A percentile compares a stretch with the other conserved stretches of the same genome.
Evolutionary conservation across 129 eudicot species (phyloP).

Genomic region (Pittosporum tobira): DNA sequence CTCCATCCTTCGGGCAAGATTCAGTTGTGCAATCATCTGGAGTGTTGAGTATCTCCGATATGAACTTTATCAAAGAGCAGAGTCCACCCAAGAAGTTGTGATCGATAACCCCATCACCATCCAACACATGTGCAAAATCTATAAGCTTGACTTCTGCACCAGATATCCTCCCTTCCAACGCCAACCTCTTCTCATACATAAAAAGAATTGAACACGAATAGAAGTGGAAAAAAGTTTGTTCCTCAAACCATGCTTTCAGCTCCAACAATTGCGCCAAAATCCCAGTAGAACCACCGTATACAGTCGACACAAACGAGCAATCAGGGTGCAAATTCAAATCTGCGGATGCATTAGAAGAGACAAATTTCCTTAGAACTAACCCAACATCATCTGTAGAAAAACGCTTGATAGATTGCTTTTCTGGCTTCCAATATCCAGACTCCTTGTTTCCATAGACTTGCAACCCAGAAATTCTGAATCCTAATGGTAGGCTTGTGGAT

Average conservation of each 20-base stretch:
- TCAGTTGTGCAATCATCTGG: slow-evolving; percentile 14
- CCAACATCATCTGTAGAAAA: slow-evolving; percentile 46
- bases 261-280: slow-evolving; percentile 70
- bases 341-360: slow-evolving; percentile 45
- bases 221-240: slow-evolving; percentile 69
- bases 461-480: slow-evolving; percentile 78
- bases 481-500: slow-evolving; percentile 45
- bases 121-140: slow-evolving; percentile 79
- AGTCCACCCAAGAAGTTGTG: slow-evolving; percentile 94
- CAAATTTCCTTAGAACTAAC: slow-evolving; percentile 47
- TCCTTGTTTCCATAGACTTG: slow-evolving; percentile 32
- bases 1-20: slow-evolving; percentile 5
- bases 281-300: slow-evolving; percentile 69
- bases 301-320: slow-evolving; percentile 47
- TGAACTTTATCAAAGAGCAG: slow-evolving; percentile 78
- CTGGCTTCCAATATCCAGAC: slow-evolving; percentile 63
- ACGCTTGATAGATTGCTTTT: slow-evolving; percentile 27
- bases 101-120: slow-evolving; percentile 69
- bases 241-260: slow-evolving; percentile 86
- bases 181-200: slow-evolving; percentile 45
- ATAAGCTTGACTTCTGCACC: slow-evolving; percentile 55
- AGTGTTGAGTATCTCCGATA: slow-evolving; percentile 40
- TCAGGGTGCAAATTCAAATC: slow-evolving; percentile 33
- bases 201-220: slow-evolving; percentile 72
- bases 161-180: slow-evolving; percentile 27